Conservation (phyloP, 495 filamentous ascomycete species). For the Penicillium parvum region DNA sequence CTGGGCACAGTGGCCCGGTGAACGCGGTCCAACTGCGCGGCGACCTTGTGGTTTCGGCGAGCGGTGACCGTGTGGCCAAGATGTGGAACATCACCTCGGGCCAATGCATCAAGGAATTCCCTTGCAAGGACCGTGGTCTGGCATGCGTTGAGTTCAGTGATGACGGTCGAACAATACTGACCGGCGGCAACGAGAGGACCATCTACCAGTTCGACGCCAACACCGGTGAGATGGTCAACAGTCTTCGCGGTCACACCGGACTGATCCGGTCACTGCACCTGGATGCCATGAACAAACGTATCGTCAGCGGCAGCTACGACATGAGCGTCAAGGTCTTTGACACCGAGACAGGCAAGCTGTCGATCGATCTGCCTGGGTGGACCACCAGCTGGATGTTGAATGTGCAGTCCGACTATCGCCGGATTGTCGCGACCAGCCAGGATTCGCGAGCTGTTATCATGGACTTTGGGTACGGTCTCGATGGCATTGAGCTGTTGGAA, state of each 20-base stretch:
- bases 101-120: conserved; percentile 80
- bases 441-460: conserved; percentile 88
- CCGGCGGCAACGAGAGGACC: conserved; percentile 87
- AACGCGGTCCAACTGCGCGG: conserved; percentile 93
- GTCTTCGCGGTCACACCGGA: conserved; percentile 70
- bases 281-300: conserved; percentile 73
- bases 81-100: conserved; percentile 90
- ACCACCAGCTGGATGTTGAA: conserved; percentile 94
- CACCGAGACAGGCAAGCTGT: conserved; percentile 63
- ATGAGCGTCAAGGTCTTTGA: conserved; percentile 91
- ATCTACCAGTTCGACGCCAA: conserved; percentile 93
- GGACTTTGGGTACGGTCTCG: conserved; percentile 59
- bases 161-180: conserved; percentile 81
- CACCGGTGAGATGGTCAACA: conserved; percentile 75
- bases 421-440: conserved; percentile 90
- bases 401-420: conserved; percentile 89
- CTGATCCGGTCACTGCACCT: conserved; percentile 86
- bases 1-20: conserved; percentile 83
- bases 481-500: conserved; percentile 45
- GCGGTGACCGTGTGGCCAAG: conserved; percentile 87
- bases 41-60: conserved; percentile 85
- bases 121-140: conserved; percentile 80
- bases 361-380: conserved; percentile 80
- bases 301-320: conserved; percentile 91
- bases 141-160: conserved; percentile 95